Conservation (phyloP, 768 basidiomycete genomes). For the Dioszegia crocea region DNA sequence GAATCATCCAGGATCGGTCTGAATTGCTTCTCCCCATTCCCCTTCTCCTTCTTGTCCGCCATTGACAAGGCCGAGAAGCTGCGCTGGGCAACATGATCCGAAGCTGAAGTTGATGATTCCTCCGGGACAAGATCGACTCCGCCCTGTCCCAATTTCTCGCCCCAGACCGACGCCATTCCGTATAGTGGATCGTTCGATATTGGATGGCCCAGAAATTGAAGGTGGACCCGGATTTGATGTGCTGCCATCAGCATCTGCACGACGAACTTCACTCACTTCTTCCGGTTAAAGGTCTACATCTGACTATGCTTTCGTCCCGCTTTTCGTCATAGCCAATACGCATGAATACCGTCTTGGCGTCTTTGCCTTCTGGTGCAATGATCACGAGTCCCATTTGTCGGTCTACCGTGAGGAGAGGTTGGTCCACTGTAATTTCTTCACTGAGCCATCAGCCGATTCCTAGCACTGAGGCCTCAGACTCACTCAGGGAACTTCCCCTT, state of each 20-base stretch:
- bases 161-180: conserved; percentile 62
- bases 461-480: conserved; percentile 41
- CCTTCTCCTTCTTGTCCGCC: too few species aligned
- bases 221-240: conserved; percentile 94
- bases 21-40: too few species aligned
- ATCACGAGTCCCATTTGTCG: conserved; percentile 95
- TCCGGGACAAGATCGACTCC: conserved; percentile 71
- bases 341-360: conserved; percentile 82
- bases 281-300: conserved; percentile 87
- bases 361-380: conserved; percentile 92
- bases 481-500: conserved; percentile 80
- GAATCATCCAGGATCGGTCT: conserved; percentile 9
- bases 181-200: conserved; percentile 96
- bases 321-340: conserved; percentile 72
- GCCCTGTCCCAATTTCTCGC: conserved; percentile 66
- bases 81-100: conserved; percentile 7
- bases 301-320: conserved; percentile 79
- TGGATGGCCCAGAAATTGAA: conserved; percentile 88
- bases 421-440: conserved; percentile 73
- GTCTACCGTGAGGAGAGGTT: conserved; percentile 85
- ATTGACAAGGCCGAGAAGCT: not conserved
- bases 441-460: conserved; percentile 51
- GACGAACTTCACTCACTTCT: conserved; percentile 70
- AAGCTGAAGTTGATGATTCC: conserved; percentile 53
- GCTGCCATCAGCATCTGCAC: conserved; percentile 54